These are phyloP conservation scores for Catunica adiposa DNA, from an alignment of 2,329 filamentous ascomycete genomes.

Conservation along the genomic window DNA sequence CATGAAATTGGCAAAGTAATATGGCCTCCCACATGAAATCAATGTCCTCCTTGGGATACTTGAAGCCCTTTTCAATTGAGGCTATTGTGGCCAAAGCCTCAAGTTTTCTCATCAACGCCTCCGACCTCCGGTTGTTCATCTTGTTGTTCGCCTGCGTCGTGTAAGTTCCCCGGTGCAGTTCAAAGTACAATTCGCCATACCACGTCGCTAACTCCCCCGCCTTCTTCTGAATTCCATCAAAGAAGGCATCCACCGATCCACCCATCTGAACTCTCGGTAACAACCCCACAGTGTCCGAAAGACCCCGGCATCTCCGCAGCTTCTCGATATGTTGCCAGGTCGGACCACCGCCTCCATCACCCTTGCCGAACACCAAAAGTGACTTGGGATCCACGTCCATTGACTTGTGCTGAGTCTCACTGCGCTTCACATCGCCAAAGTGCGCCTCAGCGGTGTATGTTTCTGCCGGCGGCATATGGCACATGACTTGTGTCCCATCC, in stretches of 20 bases:
- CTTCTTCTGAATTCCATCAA: constrained; percentile 68
- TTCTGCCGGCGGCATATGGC: constrained; percentile 91
- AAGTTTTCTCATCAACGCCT: constrained; percentile 71
- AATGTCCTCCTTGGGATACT: constrained; percentile 85
- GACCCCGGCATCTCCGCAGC: constrained; percentile 75
- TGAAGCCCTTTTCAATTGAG: constrained; percentile 51
- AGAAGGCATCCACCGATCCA: constrained; percentile 85
- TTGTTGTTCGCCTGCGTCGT: constrained; percentile 98
- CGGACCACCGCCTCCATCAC: constrained; percentile 87
- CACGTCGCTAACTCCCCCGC: constrained; percentile 70
- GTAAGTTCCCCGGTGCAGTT: constrained; percentile 91
- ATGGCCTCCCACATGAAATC: constrained; percentile 92
- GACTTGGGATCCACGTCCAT: constrained; percentile 86
- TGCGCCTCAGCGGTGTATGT: constrained; percentile 91
- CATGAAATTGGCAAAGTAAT: constrained; percentile 90
- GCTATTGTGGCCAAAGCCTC: constrained; percentile 79
- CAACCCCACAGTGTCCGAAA: constrained; percentile 71
- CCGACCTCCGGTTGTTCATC: constrained; percentile 73
- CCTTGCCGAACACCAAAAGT: constrained; percentile 86
- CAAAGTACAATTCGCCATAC: constrained; percentile 97
- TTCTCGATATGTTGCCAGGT: constrained; percentile 92
- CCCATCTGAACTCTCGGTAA: constrained; percentile 82
- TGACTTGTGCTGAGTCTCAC: constrained; percentile 83
- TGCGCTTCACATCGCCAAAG: constrained; percentile 85
- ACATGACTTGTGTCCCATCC: constrained; percentile 90